A percentile compares a stretch with the other conserved stretches of the same genome.
Conservation (phyloP, 169 alveolate species). For the Plasmodium chabaudi region DNA sequence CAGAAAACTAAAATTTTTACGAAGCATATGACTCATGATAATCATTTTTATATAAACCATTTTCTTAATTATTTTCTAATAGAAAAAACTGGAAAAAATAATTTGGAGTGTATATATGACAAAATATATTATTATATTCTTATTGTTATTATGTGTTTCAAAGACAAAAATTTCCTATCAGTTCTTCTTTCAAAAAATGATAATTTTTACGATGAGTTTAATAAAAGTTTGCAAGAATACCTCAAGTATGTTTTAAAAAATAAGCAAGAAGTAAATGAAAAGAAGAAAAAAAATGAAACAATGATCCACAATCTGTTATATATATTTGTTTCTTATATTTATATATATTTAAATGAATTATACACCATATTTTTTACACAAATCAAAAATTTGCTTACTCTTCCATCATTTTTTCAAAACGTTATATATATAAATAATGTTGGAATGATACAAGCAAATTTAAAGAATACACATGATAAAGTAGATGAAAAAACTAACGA, state of each 20-base stretch:
- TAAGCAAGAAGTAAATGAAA: constrained; percentile 28
- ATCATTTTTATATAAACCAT: constrained; percentile 35
- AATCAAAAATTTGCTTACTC: constrained; percentile 36
- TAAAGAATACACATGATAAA: background rate
- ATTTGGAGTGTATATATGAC: constrained; percentile 34
- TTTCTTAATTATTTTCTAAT: constrained; percentile 42
- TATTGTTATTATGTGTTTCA: constrained; percentile 61
- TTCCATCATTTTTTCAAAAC: constrained; percentile 70
- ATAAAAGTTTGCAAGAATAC: constrained; percentile 39
- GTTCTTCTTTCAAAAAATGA: constrained; percentile 47
- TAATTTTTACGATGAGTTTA: constrained; percentile 39
- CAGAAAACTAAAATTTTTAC: constrained; percentile 1
- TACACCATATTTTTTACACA: constrained; percentile 60
- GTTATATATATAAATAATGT: constrained; percentile 31
- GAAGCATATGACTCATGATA: constrained; percentile 39
- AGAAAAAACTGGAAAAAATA: constrained; percentile 17
- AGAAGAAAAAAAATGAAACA: constrained; percentile 62
- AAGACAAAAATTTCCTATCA: constrained; percentile 58
- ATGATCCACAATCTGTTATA: constrained; percentile 58
- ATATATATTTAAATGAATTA: constrained; percentile 56
- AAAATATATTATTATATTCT: constrained; percentile 53
- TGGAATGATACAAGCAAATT: too few relatives aligned
- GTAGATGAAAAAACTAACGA: background rate
- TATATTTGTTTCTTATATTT: constrained; percentile 53
- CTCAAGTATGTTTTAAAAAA: constrained; percentile 54